These are phyloP conservation scores for Coriaria nepalensis DNA, from an alignment of 306 rosid genomes.

Conservation along the genomic window DNA sequence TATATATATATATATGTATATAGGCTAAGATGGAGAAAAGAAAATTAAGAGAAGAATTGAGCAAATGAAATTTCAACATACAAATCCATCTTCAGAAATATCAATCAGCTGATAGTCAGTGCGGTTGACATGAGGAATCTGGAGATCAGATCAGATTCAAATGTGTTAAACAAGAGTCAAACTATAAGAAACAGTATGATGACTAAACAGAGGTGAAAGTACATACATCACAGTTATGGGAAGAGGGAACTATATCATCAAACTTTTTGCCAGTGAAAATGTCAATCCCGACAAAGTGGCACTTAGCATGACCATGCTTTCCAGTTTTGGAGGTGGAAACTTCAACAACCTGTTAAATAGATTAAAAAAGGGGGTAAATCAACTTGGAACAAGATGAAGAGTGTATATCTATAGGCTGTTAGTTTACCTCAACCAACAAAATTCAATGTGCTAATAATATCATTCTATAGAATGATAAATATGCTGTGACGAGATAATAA, in stretches of 20 bases:
- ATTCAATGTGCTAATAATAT: no score
- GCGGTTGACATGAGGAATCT: constrained; percentile 75
- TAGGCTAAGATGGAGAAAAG: neutral
- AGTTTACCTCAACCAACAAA: no score
- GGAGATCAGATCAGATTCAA: constrained; percentile 1
- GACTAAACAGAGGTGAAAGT: neutral
- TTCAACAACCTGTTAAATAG: constrained; percentile 13
- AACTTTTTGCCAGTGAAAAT: constrained; percentile 53
- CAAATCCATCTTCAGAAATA: constrained; percentile 44
- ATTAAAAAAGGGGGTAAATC: no score
- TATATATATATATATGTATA: no score
- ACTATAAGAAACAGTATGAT: neutral
- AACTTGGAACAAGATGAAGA: no score
- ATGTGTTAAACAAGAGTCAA: neutral
- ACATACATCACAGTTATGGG: constrained; percentile 65
- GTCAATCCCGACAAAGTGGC: constrained; percentile 73
- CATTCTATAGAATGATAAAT: no score
- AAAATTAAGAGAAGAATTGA: neutral
- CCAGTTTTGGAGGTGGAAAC: constrained; percentile 39
- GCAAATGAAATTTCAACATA: constrained; percentile 14
- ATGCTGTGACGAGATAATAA: no score
- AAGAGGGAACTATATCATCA: constrained; percentile 68
- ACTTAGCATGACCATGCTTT: constrained; percentile 45
- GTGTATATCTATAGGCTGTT: no score
- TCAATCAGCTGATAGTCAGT: constrained; percentile 39